Base-by-base conservation (phyloP, 148 eudicot species). In the Vaccinium vitisidaea region DNA sequence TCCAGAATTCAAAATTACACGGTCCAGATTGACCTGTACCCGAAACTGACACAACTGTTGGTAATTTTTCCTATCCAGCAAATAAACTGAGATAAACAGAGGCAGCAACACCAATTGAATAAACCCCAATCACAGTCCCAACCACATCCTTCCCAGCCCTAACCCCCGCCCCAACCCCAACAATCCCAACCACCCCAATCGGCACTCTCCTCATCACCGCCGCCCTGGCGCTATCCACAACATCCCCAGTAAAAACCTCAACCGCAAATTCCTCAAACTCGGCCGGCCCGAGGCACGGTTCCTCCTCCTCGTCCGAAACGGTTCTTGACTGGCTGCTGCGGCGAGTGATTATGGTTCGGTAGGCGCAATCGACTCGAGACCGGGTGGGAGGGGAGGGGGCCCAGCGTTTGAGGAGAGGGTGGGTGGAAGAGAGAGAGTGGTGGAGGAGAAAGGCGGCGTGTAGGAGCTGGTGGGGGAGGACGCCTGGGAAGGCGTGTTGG, bases 401-500 rank as follows among this genome's bases (percentile, higher is more conserved):
- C 97, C 97, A 93, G 10, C 79, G 49, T 90, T 30, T 30, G 32
- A 30, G 32, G 32, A 30, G 32, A 30, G 32, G 32, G 32, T 30
- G 32, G 32, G 32, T 84, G 83, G 81, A n/a, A 81, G 86, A 59
- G 85, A 95, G 95, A 50, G 89, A 79, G 36, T 56, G 78, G 92
- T 96, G 94, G 90, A 96, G 95, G 80, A 77, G 89, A 73, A 58
- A 58, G 39, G 92, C 23, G 69, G 98, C 92, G 87, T 90, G 82
- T 83, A 54, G 7, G 89, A 96, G 98, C 88, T 96, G 99, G 95
- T 96, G 94, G 39, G 92, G 94, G 82, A 88, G 86, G 84, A 96
- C 81, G 23, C 90, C 93, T 10, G 90, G 81, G 89, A 91, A 88
- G 71, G 95, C 89, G 86, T 91, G 93, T n/a, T 93, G 91, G 59